Percentiles rank a stretch among this genome's conserved stretches.
Conservation (phyloP, 495 filamentous ascomycete species). For the Hypoxylon rickii region DNA sequence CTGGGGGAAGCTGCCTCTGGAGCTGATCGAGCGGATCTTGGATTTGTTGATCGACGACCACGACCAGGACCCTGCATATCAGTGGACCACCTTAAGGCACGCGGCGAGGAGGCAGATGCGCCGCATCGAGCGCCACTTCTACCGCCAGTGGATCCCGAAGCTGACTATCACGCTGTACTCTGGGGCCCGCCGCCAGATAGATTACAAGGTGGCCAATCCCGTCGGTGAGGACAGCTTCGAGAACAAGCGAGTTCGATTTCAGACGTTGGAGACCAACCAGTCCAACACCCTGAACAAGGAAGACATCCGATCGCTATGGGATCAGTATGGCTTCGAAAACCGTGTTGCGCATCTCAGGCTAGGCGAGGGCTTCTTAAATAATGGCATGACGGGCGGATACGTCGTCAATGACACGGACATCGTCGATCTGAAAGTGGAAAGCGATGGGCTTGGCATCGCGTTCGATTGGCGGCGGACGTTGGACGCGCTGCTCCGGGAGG, state of each 20-base stretch:
- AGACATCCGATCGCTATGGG: constrained; percentile 18
- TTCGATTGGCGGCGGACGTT: constrained; percentile 27
- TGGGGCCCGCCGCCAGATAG: constrained; percentile 28
- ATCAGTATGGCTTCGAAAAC: constrained; percentile 28
- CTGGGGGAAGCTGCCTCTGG: constrained; percentile 23
- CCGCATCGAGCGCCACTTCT: constrained; percentile 28
- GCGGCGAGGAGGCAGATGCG: constrained; percentile 18
- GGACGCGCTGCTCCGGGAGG: constrained; percentile 25
- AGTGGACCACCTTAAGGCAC: constrained; percentile 29
- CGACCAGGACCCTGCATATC: constrained; percentile 30
- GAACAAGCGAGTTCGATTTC: constrained; percentile 16
- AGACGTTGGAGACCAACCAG: constrained; percentile 2
- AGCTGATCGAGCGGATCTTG: constrained; percentile 30
- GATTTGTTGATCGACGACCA: constrained; percentile 25
- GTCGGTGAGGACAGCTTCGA: not conserved
- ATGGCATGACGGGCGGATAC: constrained; percentile 26
- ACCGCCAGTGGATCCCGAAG: constrained; percentile 19
- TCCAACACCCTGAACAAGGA: constrained; percentile 13
- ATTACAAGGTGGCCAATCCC: constrained; percentile 14
- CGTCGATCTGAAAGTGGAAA: constrained; percentile 18
- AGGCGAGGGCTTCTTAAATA: constrained; percentile 21
- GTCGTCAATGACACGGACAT: constrained; percentile 31
- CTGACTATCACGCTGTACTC: constrained; percentile 29
- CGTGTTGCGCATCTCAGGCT: constrained; percentile 24
- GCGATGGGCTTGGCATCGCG: constrained; percentile 17